Evolutionary conservation across 176 grass and related monocot genomes (phyloP).

Genomic region (Neostapfia colusana): DNA sequence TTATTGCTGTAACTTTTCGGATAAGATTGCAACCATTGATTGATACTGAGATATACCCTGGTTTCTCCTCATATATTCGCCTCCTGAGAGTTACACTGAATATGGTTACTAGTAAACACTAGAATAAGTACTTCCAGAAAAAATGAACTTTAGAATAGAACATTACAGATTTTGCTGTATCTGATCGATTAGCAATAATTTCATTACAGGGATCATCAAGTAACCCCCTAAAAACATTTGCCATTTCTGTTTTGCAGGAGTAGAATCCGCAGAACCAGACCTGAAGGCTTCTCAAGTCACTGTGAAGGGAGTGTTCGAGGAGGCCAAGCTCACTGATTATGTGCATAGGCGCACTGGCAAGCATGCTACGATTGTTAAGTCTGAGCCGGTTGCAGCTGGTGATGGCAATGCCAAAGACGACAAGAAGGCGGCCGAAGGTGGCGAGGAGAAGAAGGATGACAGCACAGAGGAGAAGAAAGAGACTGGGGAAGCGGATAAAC

Average conservation of each 20-base stretch:
- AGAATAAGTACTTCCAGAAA: not conserved
- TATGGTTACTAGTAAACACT: not conserved
- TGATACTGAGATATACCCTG: not conserved
- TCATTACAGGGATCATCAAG: not conserved
- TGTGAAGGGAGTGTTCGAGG: conserved; percentile 67
- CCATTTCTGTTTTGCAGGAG: conserved; percentile 39
- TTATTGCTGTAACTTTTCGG: not conserved
- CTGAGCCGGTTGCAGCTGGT: conserved; percentile 37
- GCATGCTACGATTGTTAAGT: conserved; percentile 60
- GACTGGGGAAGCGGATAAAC: conserved; percentile 26
- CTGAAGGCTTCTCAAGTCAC: conserved; percentile 68
- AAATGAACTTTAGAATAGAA: not conserved
- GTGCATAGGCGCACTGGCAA: conserved; percentile 67
- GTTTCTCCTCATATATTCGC: not conserved
- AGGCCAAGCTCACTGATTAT: conserved; percentile 59
- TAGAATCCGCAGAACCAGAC: conserved; percentile 66
- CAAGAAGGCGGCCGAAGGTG: conserved; percentile 46
- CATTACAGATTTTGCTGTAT: not conserved
- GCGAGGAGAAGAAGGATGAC: conserved; percentile 38
- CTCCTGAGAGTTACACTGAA: not conserved
- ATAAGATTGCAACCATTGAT: not conserved
- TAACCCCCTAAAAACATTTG: not conserved
- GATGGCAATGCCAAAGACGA: conserved; percentile 43
- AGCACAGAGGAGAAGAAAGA: conserved; percentile 69
- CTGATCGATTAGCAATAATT: not conserved